Evolutionary conservation across 2,329 filamentous ascomycete genomes (phyloP), one percentile per base, ranked within the genome.

Genomic region (Aureobasidium uvarum): DNA sequence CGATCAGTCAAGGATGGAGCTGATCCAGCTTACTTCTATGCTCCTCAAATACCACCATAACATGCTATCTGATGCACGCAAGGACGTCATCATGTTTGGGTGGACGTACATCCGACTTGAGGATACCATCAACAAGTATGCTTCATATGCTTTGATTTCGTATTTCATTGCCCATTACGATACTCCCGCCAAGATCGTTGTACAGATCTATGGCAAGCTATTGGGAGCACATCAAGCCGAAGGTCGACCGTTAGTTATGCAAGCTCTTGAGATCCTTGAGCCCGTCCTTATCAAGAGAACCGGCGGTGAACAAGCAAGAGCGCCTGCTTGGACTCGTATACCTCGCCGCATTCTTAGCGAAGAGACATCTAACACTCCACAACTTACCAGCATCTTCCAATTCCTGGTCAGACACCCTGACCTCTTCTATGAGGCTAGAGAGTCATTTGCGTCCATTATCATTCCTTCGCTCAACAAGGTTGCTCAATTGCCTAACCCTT

Each of bases 81-180:
- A 99, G 77, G 95, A 99, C 69, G 94, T 99, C 68, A 99, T 99
- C 74, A 98, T 97, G 78, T 99, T 98, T 77, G 93, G 92, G 3
- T 99, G 95, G 95, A 96, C 93, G 20, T 98, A 96, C 74, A 99
- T 99, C 72, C 87, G 91, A 28, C 85, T 99, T n/a, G 96, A 99
- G 73, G 95, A 99, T 76, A 91, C 96, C 66, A 96, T 99, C 80
- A 99, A 98, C 81, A 99, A 99, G 77, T 95, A 98, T 75, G 95
- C 94, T 0, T 93, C 95, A 2, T 99, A 99, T 72, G 94, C 97
- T 5, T 87, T 99, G 6, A 96, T 99, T 67, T 92, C 91, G 2
- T 99, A 97, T 77, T 99, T 99, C 79, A 97, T 99, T 71, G 91
- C 92, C 0, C 90, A 96, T 69, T 99, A 96, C 74, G 96, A 99